A percentile compares a stretch with the other conserved stretches of the same genome.
phyloP scores from a whole-genome alignment of 768 basidiomycete genomes.

The Russula sp. region DNA sequence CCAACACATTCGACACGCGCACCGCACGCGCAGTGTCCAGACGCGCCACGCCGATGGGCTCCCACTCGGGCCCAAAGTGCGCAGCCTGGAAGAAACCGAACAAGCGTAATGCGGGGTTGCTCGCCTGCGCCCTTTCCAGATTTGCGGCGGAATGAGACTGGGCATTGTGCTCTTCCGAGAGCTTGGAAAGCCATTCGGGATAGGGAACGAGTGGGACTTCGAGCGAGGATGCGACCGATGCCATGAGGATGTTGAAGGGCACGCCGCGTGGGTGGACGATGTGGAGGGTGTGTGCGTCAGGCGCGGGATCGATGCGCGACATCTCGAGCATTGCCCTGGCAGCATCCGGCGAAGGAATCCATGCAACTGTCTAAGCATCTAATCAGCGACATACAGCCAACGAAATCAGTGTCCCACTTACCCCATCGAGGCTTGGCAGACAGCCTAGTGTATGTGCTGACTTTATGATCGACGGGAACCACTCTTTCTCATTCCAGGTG shows the following conservation, averaged over 20 bases:
- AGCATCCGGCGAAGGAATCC: conserved; percentile 25
- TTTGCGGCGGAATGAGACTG: conserved; percentile 1
- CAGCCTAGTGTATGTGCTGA: conserved; percentile 20
- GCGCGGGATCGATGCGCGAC: conserved; percentile 13
- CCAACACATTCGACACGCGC: conserved; percentile 12
- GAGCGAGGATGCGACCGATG: conserved; percentile 17
- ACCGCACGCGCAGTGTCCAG: conserved; percentile 19
- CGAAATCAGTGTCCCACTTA: conserved; percentile 2
- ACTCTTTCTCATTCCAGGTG: conserved; percentile 26
- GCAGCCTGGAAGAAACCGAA: conserved; percentile 18
- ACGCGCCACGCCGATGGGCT: conserved; percentile 24
- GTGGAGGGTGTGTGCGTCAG: conserved; percentile 18
- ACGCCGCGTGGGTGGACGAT: conserved; percentile 24
- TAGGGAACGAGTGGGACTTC: conserved; percentile 25
- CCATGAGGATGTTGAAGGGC: conserved; percentile 20
- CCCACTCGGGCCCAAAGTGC: conserved; percentile 20
- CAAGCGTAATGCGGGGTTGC: conserved; percentile 19
- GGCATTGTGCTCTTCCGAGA: conserved; percentile 17
- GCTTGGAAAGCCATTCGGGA: conserved; percentile 22
- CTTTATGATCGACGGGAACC: conserved; percentile 25
- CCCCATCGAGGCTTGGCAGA: conserved; percentile 22
- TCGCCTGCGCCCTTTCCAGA: conserved; percentile 14
- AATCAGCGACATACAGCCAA: neutral
- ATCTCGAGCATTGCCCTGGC: conserved; percentile 26
- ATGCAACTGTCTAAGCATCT: conserved; percentile 20